Base-by-base conservation (phyloP, 2,329 filamentous ascomycete species). In the Stagonosporopsis cucurbitacearum region DNA sequence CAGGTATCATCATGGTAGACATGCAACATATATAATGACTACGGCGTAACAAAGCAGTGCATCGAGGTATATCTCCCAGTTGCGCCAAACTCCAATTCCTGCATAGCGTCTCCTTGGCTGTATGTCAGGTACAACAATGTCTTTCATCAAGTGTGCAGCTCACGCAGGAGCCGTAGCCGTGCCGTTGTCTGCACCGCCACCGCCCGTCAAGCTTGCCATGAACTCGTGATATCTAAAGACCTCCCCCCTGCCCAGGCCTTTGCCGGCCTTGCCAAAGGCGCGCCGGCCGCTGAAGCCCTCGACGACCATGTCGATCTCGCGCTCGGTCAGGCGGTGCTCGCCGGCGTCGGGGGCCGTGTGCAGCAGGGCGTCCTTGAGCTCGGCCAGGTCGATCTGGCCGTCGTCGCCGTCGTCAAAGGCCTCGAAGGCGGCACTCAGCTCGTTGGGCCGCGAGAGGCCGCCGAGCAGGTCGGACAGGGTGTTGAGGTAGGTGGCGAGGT, bases 361-460 rank as follows among this genome's bases (percentile, higher is more conserved):
- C 36, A 97, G 77, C 40, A 99, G 75, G 0, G 94, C 92, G 65
- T 95, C 91, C 41, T 90, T 86, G 59, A 99, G 78, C 75, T 96
- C 92, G 0, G 80, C 84, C 19, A 96, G 79, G 71, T 98, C 92
- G 35, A 98, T 87, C 75, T 97, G 92, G 3, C 95, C 95, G 67
- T 90, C 95, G 73, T 99, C 95, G 60, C 96, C 92, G 59, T 96
- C 91, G 70, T 99, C 95, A 72, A 98, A 98, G 0, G 95, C 95
- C 2, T 92, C 92, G 65, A 99, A 94, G 0, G 95, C 95, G 1
- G 92, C 94, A 19, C 92, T 80, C 9, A 99, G 83, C 72, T 99
- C 95, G 15, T 86, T 84, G 20, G 87, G 85, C 0, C 90, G 88
- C 0, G 91, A 96, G 17, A 98, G 81, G 0, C 87, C 84, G 1